phyloP scores from a whole-genome alignment of 106 monocot genomes.

The Posidonia australis region DNA sequence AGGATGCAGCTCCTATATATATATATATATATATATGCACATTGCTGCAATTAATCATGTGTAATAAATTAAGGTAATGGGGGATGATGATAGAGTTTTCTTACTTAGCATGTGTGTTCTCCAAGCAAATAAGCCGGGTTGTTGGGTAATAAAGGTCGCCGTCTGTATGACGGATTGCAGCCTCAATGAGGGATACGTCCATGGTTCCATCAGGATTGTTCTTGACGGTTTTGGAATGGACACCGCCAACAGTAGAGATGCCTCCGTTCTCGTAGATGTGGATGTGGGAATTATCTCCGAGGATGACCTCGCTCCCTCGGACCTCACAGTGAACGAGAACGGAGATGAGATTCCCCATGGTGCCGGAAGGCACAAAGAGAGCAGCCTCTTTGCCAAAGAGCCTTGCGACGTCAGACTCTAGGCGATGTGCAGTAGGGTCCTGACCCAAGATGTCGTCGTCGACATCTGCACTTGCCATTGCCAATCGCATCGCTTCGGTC shows the following conservation, averaged over 20 bases:
- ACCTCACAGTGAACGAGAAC: constrained; percentile 89
- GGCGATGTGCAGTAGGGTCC: constrained; percentile 13
- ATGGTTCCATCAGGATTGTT: constrained; percentile 92
- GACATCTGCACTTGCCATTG: constrained; percentile 19
- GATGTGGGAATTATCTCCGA: constrained; percentile 86
- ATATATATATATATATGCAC: too few species aligned
- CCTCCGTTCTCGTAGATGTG: constrained; percentile 97
- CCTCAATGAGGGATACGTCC: constrained; percentile 51
- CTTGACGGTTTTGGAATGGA: constrained; percentile 65
- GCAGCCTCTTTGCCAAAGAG: constrained; percentile 41
- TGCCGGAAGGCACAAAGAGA: constrained; percentile 91
- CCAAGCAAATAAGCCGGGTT: constrained; percentile 84
- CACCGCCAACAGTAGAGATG: constrained; percentile 75
- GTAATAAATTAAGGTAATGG: too few species aligned
- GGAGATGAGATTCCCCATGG: constrained; percentile 92
- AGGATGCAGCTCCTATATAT: too few species aligned
- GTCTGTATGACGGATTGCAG: constrained; percentile 50
- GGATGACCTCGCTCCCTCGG: constrained; percentile 88
- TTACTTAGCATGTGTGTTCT: constrained; percentile 98
- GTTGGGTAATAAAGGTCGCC: constrained; percentile 75
- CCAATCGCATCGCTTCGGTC: constrained; percentile 17
- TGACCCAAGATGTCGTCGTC: constrained; percentile 24
- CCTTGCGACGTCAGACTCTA: constrained; percentile 17
- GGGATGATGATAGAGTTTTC: too few species aligned
- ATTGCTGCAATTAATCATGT: too few species aligned